Evolutionary conservation across 805 yeast species (phyloP).

Genomic region (Isabelozyma heimii): DNA sequence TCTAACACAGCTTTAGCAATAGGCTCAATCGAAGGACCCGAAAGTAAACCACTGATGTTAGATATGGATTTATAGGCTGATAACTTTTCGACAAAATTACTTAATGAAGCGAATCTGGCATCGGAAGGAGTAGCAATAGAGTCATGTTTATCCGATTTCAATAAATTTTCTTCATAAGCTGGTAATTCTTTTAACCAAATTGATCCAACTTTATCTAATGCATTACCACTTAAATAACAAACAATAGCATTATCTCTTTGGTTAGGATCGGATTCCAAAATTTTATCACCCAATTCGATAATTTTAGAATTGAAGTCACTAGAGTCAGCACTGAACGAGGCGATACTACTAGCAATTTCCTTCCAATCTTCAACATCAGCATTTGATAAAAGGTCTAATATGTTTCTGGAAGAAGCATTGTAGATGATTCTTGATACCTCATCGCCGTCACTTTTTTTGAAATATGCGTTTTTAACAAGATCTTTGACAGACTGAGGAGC

Average conservation of each 20-base stretch:
- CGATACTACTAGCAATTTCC: conserved; percentile 67
- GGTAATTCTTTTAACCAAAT: conserved; percentile 81
- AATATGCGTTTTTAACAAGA: conserved; percentile 70
- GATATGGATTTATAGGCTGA: conserved; percentile 64
- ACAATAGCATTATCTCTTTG: conserved; percentile 72
- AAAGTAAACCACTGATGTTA: conserved; percentile 28
- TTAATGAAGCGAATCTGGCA: conserved; percentile 80
- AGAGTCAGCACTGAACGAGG: conserved; percentile 50
- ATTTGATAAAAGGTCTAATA: conserved; percentile 70
- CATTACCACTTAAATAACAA: conserved; percentile 77
- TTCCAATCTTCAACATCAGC: conserved; percentile 82
- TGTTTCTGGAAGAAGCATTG: conserved; percentile 54
- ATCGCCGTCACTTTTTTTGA: conserved; percentile 51
- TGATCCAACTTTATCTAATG: conserved; percentile 71
- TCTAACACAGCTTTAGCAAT: conserved; percentile 69
- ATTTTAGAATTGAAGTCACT: conserved; percentile 54
- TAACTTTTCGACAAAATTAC: conserved; percentile 79
- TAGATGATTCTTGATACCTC: conserved; percentile 73
- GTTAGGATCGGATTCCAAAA: conserved; percentile 38
- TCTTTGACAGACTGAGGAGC: conserved; percentile 59
- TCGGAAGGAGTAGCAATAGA: conserved; percentile 62
- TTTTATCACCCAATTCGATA: conserved; percentile 73
- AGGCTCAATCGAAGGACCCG: conserved; percentile 45
- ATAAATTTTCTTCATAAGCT: conserved; percentile 37
- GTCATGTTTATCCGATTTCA: conserved; percentile 43